Base-by-base conservation (phyloP, 805 yeast species). In the Saturnispora besseyi region DNA sequence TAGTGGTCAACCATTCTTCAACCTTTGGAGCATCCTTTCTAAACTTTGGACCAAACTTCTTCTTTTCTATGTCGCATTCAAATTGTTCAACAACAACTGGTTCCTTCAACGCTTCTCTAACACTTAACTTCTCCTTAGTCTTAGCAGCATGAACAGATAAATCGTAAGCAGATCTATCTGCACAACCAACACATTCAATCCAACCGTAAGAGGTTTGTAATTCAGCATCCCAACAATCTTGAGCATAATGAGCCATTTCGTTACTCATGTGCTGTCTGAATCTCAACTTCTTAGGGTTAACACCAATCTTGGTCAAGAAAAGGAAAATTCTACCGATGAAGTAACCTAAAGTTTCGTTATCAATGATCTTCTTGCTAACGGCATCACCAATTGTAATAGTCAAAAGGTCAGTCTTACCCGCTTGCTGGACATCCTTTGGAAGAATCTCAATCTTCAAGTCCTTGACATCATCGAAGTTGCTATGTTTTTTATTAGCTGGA, bases 141-240 rank as follows among this genome's bases (percentile, higher is more conserved):
- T 87, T 86, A 51, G 91, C 93, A 42, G 97, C 72, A 67, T 93
- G 99, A 54, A 95, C 99, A 45, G 91, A 78, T 69, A 93, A 79
- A 73, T 93, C 99, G 66, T 88, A 93, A 40, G 99, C 99, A 43
- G 96, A 87, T 75, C 99, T 82, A 73, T 93, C 99, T 57, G 99
- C 99, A 75, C 98, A 93, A 59, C 99, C 99, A 66, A 93, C 97
- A 82, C 99, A 95, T 75, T 93, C 99, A 61, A 93, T 87, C 99
- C 99, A 93, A 61, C 99, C 99, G 62, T 88, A 93, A 32, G 96
- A 87, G 41, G 96, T 83, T 60, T 86, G 82, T 62, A 93, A 76
- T 75, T 93, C 99, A 57, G 96, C 97, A 73, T 93, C 99, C 99
- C 99, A 93, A 76, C 99, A 93, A 73, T 93, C 99, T 59, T 95